Conservation (phyloP, 1,139 yeast species). For the Blastobotrys serpentis region DNA sequence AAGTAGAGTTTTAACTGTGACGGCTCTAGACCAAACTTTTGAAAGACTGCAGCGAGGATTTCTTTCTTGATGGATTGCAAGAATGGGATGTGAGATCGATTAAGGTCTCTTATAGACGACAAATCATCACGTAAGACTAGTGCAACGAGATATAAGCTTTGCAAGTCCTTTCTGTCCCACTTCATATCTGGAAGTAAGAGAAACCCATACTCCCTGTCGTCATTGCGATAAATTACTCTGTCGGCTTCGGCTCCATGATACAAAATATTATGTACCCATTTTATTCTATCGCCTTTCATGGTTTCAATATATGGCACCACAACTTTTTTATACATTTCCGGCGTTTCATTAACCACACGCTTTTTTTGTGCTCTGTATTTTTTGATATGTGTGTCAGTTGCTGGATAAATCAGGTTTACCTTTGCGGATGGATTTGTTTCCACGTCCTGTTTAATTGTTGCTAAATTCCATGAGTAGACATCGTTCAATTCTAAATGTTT, state of each 20-base stretch:
- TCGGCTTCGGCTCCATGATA: constrained; percentile 84
- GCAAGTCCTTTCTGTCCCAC: constrained; percentile 80
- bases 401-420: constrained; percentile 80
- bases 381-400: constrained; percentile 77
- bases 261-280: constrained; percentile 89
- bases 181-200: constrained; percentile 51
- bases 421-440: constrained; percentile 60
- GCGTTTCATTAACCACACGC: constrained; percentile 75
- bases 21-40: constrained; percentile 44
- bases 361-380: constrained; percentile 61
- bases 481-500: constrained; percentile 66
- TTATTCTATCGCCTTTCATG: constrained; percentile 72
- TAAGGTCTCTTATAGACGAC: constrained; percentile 74
- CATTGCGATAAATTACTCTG: constrained; percentile 62
- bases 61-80: constrained; percentile 48
- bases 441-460: constrained; percentile 50
- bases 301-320: constrained; percentile 76
- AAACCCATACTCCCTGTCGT: constrained; percentile 50
- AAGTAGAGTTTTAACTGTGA: constrained; percentile 70
- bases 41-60: constrained; percentile 50
- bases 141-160: constrained; percentile 71
- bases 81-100: constrained; percentile 56
- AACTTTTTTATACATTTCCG: constrained; percentile 58
- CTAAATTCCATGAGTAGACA: constrained; percentile 78
- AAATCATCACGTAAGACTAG: constrained; percentile 72